These are phyloP conservation scores for Plasmodium adleri DNA, from an alignment of 169 alveolate genomes.

Conservation along the genomic window DNA sequence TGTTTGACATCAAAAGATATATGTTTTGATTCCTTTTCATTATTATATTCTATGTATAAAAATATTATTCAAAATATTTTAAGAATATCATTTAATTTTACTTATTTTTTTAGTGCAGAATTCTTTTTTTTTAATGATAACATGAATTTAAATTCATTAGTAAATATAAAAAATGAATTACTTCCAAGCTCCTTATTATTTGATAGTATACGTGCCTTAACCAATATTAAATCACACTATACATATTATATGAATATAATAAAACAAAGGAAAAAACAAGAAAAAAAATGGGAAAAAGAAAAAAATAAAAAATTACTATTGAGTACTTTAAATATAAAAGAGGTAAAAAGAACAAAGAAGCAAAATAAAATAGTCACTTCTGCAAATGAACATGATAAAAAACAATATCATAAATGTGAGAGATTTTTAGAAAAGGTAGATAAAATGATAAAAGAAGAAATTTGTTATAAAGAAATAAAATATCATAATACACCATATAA, in stretches of 20 bases:
- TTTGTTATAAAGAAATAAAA: constrained; percentile 6
- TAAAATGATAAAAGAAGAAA: constrained; percentile 38
- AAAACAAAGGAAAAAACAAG: neutral
- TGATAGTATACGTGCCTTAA: constrained; percentile 72
- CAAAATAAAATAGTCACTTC: neutral
- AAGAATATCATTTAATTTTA: constrained; percentile 63
- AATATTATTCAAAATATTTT: constrained; percentile 45
- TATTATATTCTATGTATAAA: constrained; percentile 70
- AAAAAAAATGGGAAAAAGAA: neutral
- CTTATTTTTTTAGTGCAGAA: constrained; percentile 57
- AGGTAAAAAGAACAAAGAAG: neutral
- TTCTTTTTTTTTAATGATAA: constrained; percentile 63
- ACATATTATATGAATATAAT: constrained; percentile 15
- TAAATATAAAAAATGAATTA: constrained; percentile 46
- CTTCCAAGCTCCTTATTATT: constrained; percentile 45
- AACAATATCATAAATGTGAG: constrained; percentile 15
- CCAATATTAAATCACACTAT: constrained; percentile 70
- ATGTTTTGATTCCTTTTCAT: constrained; percentile 33
- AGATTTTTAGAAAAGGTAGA: constrained; percentile 51
- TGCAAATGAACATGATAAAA: neutral
- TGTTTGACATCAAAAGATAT: constrained; percentile 29
- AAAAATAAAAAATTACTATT: neutral
- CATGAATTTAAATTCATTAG: constrained; percentile 35
- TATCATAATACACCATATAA: neutral
- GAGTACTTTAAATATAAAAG: constrained; percentile 14